Conservation (phyloP, 176 grass and related monocot species). For the Cenchrus americanus region DNA sequence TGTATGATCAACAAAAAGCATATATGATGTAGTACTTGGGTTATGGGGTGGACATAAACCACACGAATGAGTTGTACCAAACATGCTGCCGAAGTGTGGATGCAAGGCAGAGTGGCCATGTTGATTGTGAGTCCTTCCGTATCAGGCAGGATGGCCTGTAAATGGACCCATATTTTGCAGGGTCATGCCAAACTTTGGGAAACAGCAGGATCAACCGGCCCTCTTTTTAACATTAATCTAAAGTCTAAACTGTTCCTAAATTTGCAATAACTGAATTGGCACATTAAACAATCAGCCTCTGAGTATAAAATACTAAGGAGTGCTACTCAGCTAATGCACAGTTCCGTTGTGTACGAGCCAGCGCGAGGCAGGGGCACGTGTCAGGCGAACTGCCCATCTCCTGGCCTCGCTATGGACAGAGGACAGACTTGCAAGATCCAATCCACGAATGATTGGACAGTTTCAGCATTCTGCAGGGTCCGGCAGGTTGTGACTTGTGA, state of each 20-base stretch:
- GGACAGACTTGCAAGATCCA: neutral
- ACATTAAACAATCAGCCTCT: slow-evolving; percentile 2
- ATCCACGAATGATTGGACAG: slow-evolving; percentile 2
- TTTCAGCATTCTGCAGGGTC: neutral
- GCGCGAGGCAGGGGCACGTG: no score
- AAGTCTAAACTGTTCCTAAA: neutral
- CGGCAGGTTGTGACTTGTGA: neutral
- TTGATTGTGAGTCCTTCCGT: neutral
- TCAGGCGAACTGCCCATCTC: no score
- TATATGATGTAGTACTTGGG: neutral
- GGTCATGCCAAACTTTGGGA: neutral
- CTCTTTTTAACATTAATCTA: no score
- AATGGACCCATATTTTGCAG: neutral
- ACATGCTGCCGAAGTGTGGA: neutral
- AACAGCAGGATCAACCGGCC: neutral
- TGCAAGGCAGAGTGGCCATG: neutral
- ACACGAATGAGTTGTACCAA: neutral
- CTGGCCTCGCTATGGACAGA: no score
- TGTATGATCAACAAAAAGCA: neutral
- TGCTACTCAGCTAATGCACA: neutral
- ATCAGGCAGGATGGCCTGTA: neutral
- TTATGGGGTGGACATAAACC: neutral
- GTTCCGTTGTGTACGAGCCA: neutral
- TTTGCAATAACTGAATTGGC: slow-evolving; percentile 9
- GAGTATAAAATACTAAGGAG: neutral